Conservation (phyloP, 306 rosid genomes). For the Begonia masoniana region DNA sequence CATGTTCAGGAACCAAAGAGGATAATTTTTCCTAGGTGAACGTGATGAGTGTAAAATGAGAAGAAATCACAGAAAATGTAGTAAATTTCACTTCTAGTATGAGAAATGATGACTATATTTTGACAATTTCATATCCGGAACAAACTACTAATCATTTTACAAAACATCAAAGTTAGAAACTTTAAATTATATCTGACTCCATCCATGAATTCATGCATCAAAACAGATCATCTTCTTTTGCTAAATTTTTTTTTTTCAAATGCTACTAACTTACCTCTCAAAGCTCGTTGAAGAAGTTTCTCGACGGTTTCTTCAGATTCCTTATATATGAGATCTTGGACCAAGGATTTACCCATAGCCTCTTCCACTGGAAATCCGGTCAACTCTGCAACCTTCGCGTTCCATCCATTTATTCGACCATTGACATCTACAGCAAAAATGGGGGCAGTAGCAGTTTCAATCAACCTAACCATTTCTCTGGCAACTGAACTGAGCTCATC, state of each 20-base stretch:
- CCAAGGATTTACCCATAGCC: constrained; percentile 90
- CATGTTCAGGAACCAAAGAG: too few species aligned
- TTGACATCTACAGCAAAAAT: constrained; percentile 82
- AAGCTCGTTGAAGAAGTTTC: constrained; percentile 59
- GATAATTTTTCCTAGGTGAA: too few species aligned
- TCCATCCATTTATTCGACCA: constrained; percentile 94
- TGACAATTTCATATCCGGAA: too few species aligned
- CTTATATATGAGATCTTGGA: constrained; percentile 63
- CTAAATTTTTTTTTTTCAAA: not conserved
- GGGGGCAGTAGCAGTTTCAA: constrained; percentile 98
- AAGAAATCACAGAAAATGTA: too few species aligned
- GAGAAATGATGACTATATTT: too few species aligned
- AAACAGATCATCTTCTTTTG: too few species aligned
- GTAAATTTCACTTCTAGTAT: too few species aligned
- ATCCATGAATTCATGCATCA: too few species aligned
- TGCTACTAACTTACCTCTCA: constrained; percentile 49
- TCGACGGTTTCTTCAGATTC: constrained; percentile 66
- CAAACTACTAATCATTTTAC: too few species aligned
- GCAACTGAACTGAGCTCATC: constrained; percentile 96
- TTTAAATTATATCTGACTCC: too few species aligned
- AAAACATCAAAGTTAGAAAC: too few species aligned
- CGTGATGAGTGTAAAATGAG: too few species aligned
- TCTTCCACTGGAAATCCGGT: constrained; percentile 81
- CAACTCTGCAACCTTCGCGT: constrained; percentile 85
- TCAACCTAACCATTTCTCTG: constrained; percentile 95